phyloP scores from a whole-genome alignment of 495 filamentous ascomycete species.

The Collariella sp. region DNA sequence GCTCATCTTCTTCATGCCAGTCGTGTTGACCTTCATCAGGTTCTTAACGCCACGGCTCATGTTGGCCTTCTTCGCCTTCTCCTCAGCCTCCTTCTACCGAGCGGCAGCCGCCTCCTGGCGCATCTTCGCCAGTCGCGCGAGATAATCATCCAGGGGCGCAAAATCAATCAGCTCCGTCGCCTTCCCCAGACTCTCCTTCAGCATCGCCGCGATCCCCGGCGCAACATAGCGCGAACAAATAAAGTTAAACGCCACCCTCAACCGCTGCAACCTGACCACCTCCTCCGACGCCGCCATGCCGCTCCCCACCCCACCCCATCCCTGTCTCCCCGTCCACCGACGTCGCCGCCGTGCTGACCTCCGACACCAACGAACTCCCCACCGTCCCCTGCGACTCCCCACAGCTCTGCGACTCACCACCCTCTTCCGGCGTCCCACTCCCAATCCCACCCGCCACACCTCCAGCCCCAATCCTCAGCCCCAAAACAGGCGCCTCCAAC shows the following conservation, averaged over 20 bases:
- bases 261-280: slow-evolving; percentile 54
- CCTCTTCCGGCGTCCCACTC: slow-evolving; percentile 21
- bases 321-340: slow-evolving; percentile 26
- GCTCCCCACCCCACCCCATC: slow-evolving; percentile 24
- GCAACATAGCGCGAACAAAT: slow-evolving; percentile 66
- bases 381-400: slow-evolving; percentile 28
- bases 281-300: slow-evolving; percentile 43
- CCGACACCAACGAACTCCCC: slow-evolving; percentile 27
- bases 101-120: slow-evolving; percentile 60
- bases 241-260: slow-evolving; percentile 69
- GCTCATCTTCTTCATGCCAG: slow-evolving; percentile 95
- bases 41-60: slow-evolving; percentile 67
- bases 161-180: slow-evolving; percentile 49
- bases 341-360: slow-evolving; percentile 31
- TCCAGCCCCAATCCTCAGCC: slow-evolving; percentile 34
- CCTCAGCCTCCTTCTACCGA: slow-evolving; percentile 54
- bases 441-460: slow-evolving; percentile 24
- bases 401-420: slow-evolving; percentile 34
- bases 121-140: slow-evolving; percentile 54
- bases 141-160: slow-evolving; percentile 54
- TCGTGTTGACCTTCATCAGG: slow-evolving; percentile 79
- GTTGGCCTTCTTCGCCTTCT: slow-evolving; percentile 54
- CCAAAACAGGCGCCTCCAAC: slow-evolving; percentile 65
- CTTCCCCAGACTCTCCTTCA: slow-evolving; percentile 43
- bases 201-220: slow-evolving; percentile 34